Base-by-base conservation (phyloP, 2,329 filamentous ascomycete genomes). In the Escovopsis sp. region DNA sequence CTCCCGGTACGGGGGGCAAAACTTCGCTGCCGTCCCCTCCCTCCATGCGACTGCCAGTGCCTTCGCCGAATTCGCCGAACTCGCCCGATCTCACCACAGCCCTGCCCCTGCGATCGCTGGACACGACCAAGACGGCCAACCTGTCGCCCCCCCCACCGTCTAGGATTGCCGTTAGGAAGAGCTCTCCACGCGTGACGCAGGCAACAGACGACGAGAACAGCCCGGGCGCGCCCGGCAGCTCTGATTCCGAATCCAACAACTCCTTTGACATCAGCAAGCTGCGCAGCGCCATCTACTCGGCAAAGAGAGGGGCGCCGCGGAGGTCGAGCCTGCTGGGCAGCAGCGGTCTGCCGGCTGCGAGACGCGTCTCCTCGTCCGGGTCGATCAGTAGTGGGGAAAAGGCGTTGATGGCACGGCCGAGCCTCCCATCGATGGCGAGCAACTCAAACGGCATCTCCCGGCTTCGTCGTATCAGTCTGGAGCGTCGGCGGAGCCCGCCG, bases 1-100 rank as follows among this genome's bases (percentile, higher is more conserved):
- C 63, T 2, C 21, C 21, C 21, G 21, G 30, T 12, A 17, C 19
- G n/a, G 49, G 59, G 2, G 62, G 69, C 31, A 76, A 70, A 35
- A 85, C 80, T 3, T 79, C 81, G 4, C 57, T 71, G 4, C 66
- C 71, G 12, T 59, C 61, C 12, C 61, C 68, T 2, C 69, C 73
- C 12, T 65, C 65, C 7, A 57, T 77, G 39, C 68, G 68, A n/a
- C 62, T 72, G 18, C 66, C 67, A 34, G 56, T 76, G 27, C 66
- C 71, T 16, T 72, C 36, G 14, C 72, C 72, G 4, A 43, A 43
- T 33, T 52, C 56, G 3, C 51, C 55, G 2, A 47, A 51, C n/a
- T n/a, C n/a, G n/a, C n/a, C n/a, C n/a, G n/a, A n/a, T n/a, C n/a
- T 4, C 31, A 45, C 2, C 46, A 48, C 17, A 48, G 48, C 51